Percentiles rank a stretch among this genome's conserved stretches.
Conservation (phyloP, 495 filamentous ascomycete species). For the Penicillium cosmopolitanum region DNA sequence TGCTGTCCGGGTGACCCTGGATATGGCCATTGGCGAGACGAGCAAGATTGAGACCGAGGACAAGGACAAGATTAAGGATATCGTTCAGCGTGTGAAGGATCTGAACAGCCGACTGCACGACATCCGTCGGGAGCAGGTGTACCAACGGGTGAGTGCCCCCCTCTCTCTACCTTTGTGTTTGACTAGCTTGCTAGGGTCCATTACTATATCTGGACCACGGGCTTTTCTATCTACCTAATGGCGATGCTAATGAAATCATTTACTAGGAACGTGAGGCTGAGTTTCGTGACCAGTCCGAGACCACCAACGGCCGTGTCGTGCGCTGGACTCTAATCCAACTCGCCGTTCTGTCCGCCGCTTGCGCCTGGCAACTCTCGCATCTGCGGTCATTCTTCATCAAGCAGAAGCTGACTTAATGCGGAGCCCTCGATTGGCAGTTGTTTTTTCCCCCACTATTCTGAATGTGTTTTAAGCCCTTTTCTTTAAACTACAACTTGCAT, state of each 20-base stretch:
- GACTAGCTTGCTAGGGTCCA: not conserved
- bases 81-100: constrained; percentile 87
- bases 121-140: constrained; percentile 91
- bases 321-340: constrained; percentile 93
- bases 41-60: constrained; percentile 92
- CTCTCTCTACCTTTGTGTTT: not conserved
- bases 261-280: constrained; percentile 92
- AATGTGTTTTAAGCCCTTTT: constrained; percentile 24
- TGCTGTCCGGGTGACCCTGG: constrained; percentile 80
- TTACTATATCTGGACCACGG: not conserved
- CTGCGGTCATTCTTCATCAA: constrained; percentile 98
- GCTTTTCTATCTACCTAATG: not conserved
- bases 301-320: constrained; percentile 89
- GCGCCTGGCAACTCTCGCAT: constrained; percentile 96
- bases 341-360: constrained; percentile 83
- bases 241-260: constrained; percentile 1
- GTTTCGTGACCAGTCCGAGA: constrained; percentile 95
- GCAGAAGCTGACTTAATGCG: constrained; percentile 82
- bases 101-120: constrained; percentile 86
- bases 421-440: not conserved
- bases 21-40: constrained; percentile 95
- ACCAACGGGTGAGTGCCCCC: constrained; percentile 75
- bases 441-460: not conserved
- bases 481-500: constrained; percentile 25
- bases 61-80: constrained; percentile 90